Conservation (phyloP, 2,329 filamentous ascomycete species). For the Didymella pomorum region DNA sequence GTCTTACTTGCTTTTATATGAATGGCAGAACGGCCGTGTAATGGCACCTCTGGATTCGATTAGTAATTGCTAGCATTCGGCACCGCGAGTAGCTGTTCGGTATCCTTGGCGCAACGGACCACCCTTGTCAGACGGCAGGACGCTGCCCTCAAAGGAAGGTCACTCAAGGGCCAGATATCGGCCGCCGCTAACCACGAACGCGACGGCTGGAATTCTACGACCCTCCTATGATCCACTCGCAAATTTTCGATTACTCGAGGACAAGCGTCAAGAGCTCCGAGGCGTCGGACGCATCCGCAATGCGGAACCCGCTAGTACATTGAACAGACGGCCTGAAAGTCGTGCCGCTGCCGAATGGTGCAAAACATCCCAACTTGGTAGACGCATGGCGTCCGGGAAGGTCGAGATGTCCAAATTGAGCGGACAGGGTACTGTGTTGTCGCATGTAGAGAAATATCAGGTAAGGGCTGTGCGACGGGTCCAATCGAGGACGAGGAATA, state of each 20-base stretch:
- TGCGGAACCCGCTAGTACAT: background rate
- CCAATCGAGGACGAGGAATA: slow-evolving; percentile 3
- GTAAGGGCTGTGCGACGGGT: background rate
- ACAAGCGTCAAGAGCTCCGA: slow-evolving; percentile 4
- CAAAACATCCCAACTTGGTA: background rate
- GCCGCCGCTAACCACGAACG: background rate
- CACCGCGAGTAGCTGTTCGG: background rate
- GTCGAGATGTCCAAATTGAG: background rate
- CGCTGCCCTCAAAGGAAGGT: background rate
- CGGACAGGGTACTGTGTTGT: background rate
- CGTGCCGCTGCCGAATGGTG: background rate
- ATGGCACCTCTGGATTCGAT: background rate
- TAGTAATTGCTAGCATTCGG: background rate
- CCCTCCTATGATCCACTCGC: slow-evolving; percentile 9
- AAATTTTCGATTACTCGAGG: slow-evolving; percentile 6
- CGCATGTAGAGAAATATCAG: background rate
- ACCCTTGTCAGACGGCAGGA: background rate
- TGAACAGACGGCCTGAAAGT: slow-evolving; percentile 5
- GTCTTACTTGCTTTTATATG: background rate
- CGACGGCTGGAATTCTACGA: background rate
- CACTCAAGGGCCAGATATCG: background rate
- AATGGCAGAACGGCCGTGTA: background rate
- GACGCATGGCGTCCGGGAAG: background rate
- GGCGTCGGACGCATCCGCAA: background rate
- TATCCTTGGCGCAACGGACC: slow-evolving; percentile 3